These are phyloP conservation scores for Peribolospora baueri DNA, from an alignment of 768 basidiomycete genomes.

Conservation along the genomic window DNA sequence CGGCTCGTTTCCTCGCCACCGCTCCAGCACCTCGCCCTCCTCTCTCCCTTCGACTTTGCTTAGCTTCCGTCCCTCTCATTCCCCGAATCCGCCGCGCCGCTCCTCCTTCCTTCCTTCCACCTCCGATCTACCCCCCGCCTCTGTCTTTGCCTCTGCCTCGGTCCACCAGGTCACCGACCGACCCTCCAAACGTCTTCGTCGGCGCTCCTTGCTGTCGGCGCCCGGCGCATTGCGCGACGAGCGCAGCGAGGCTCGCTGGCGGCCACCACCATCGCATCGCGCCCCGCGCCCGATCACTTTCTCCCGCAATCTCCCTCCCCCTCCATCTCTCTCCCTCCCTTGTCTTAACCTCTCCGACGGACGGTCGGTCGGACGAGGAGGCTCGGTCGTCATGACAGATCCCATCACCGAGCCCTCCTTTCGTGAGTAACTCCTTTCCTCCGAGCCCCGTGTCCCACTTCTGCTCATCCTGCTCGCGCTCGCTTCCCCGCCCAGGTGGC, in stretches of 20 bases:
- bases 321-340: neutral
- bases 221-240: too few relatives aligned
- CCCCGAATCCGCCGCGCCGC: neutral
- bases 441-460: neutral
- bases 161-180: slow-evolving; percentile 1
- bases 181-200: neutral
- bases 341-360: neutral
- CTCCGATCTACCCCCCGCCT: slow-evolving; percentile 1
- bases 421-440: neutral
- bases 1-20: too few relatives aligned
- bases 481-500: slow-evolving; percentile 69
- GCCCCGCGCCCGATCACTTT: too few relatives aligned
- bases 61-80: neutral
- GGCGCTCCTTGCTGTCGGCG: too few relatives aligned
- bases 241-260: too few relatives aligned
- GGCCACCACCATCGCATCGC: too few relatives aligned
- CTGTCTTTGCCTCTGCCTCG: neutral
- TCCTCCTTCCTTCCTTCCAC: neutral
- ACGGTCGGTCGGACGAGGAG: too few relatives aligned
- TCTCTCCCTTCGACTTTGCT: too few relatives aligned
- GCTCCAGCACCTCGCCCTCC: too few relatives aligned
- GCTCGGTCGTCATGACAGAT: neutral
- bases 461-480: neutral
- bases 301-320: too few relatives aligned
- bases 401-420: slow-evolving; percentile 12